Base-by-base conservation (phyloP, 768 basidiomycete species). In the Boletus pseudo-olivaceus region DNA sequence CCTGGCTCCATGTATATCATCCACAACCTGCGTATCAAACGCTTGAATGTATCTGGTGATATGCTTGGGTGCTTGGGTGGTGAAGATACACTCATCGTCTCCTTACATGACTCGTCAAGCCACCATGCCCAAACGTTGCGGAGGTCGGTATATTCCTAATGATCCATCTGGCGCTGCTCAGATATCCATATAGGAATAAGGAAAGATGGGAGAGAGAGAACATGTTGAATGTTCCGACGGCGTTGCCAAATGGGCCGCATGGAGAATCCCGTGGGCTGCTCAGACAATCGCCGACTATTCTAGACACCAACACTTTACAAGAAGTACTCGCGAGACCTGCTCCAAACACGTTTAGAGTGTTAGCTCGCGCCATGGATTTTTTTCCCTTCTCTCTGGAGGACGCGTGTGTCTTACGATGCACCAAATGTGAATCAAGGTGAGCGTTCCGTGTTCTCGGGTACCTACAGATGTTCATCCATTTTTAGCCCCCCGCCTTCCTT, bases 311-410 rank as follows among this genome's bases (percentile, higher is more conserved):
- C 47, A 70, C 71, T 17, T 71, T 82, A 45, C 62, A 73, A 54
- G 72, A 81, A 53, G 63, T 80, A 38, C 58, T 68, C 8, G 53
- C 63, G 14, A 54, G 57, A 27, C 59, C 69, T 23, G 65, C 63
- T 38, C 73, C 79, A 4, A 67, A 66, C 15, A 72, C 66, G 39
- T 80, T 77, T 53, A 73, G 67, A 37, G 64, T 86, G 23, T 60
- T 71, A 10, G 85, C 80, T 7, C 78, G 78, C 19, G 75, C 78
- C 3, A 61, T 80, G 9, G 82, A 84, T 60, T 86, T 80, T 61
- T 78, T 75, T 59, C 87, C 87, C 1, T 70, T 75, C 32, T 62
- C 74, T 29, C 60, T 87, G 29, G 58, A 68, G 27, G 75, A 84
- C 15, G 81, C 76, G 15, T 75, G 79, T 34, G 69, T 73, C 26